Evolutionary conservation across 306 rosid species (phyloP).

Genomic region (Rosa rugosa): DNA sequence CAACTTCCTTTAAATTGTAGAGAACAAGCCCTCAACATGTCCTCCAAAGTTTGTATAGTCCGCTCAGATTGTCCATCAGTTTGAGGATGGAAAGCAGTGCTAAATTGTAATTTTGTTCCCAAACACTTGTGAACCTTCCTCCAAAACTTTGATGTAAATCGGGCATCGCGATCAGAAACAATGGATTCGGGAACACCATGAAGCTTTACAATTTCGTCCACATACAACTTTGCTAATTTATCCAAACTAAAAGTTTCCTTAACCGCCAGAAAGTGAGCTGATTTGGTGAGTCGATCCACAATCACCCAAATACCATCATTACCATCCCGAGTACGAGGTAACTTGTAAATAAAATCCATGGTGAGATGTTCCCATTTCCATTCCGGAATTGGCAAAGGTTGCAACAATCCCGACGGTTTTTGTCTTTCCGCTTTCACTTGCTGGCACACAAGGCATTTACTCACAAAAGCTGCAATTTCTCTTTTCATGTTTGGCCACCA

Average conservation of each 20-base stretch:
- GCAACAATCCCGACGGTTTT: not conserved
- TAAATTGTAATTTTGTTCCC: not conserved
- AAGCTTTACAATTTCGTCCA: not conserved
- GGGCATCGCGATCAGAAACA: not conserved
- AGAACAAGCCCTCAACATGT: not conserved
- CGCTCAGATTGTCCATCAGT: not conserved
- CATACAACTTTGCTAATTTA: not conserved
- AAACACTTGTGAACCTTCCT: accelerated
- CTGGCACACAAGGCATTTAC: not conserved
- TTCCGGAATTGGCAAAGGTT: not conserved
- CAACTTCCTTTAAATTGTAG: not conserved
- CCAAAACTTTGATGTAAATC: not conserved
- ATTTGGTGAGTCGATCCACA: not conserved
- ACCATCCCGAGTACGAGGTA: not conserved
- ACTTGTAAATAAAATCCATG: not conserved
- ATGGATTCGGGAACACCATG: not conserved
- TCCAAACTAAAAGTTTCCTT: accelerated
- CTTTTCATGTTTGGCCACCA: not conserved
- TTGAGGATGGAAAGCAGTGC: not conserved
- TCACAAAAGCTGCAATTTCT: not conserved
- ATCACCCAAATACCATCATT: not conserved
- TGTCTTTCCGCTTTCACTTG: not conserved
- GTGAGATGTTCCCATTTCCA: not conserved
- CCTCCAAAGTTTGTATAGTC: not conserved
- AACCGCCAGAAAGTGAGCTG: not conserved